phyloP scores from a whole-genome alignment of 768 basidiomycete genomes.

The Psilocybe cubensis region DNA sequence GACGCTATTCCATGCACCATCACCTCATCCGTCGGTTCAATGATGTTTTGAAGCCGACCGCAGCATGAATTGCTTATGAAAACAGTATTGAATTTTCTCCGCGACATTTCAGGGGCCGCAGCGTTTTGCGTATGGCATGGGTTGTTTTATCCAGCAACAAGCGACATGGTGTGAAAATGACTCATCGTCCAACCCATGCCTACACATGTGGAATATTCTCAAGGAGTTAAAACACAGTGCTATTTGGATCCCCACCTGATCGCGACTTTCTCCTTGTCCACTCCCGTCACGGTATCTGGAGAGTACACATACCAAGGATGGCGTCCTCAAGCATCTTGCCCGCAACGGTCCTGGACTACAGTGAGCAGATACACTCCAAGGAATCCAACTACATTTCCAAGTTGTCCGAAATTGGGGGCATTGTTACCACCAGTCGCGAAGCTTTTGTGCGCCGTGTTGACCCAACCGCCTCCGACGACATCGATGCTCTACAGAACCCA shows the following conservation, averaged over 20 bases:
- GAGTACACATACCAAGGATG: conserved; percentile 15
- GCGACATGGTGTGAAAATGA: not conserved
- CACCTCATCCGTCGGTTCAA: not conserved
- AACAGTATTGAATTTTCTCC: not conserved
- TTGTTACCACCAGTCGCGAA: conserved; percentile 16
- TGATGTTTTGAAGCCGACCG: not conserved
- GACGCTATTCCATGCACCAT: not conserved
- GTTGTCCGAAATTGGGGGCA: conserved; percentile 14
- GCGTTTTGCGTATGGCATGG: no score
- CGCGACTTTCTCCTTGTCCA: not conserved
- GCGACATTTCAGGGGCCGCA: not conserved
- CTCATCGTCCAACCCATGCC: not conserved
- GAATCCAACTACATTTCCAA: conserved; percentile 16
- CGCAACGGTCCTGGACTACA: conserved; percentile 23
- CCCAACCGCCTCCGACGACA: not conserved
- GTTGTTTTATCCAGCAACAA: no score
- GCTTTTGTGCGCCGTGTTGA: conserved; percentile 16
- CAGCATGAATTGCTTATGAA: not conserved
- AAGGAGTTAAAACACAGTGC: no score
- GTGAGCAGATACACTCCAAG: conserved; percentile 4
- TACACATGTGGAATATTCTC: no score
- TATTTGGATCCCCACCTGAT: no score
- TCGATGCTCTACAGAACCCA: conserved; percentile 7
- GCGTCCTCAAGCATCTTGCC: conserved; percentile 16
- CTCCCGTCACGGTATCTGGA: no score